These are phyloP conservation scores for Thozetella sp. DNA, from an alignment of 495 filamentous ascomycete species.

Conservation along the genomic window DNA sequence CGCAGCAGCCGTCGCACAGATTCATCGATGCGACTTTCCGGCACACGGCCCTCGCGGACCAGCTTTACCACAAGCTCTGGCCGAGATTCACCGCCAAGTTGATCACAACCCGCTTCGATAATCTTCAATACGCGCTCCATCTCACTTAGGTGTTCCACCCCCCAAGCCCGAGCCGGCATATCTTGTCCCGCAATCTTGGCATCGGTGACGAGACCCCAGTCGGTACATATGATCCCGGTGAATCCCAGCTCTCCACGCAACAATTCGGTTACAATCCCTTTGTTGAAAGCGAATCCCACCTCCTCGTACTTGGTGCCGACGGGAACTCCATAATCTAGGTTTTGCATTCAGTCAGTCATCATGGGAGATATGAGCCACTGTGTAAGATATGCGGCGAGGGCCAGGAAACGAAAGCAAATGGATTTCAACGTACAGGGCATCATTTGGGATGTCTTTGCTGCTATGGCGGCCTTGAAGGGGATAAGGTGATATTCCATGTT, in stretches of 20 bases:
- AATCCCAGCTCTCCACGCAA: constrained; percentile 35
- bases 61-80: constrained; percentile 42
- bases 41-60: constrained; percentile 51
- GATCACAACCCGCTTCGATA: constrained; percentile 36
- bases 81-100: constrained; percentile 34
- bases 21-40: constrained; percentile 48
- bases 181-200: constrained; percentile 12
- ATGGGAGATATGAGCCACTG: no score
- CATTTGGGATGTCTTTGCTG: constrained; percentile 29
- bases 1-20: constrained; percentile 57
- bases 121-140: constrained; percentile 21
- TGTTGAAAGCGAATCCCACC: constrained; percentile 29
- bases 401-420: no score
- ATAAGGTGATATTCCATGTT: constrained; percentile 31
- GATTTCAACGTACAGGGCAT: constrained; percentile 39
- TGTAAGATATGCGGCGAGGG: no score
- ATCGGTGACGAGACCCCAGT: constrained; percentile 34
- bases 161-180: constrained; percentile 22
- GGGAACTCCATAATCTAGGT: no score
- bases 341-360: no score
- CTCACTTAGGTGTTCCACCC: constrained; percentile 19
- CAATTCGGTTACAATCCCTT: constrained; percentile 30
- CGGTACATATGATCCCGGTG: constrained; percentile 32
- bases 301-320: constrained; percentile 19
- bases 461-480: constrained; percentile 26